Conservation (phyloP, 495 filamentous ascomycete species). For the Lasiosphaeris hirsuta region DNA sequence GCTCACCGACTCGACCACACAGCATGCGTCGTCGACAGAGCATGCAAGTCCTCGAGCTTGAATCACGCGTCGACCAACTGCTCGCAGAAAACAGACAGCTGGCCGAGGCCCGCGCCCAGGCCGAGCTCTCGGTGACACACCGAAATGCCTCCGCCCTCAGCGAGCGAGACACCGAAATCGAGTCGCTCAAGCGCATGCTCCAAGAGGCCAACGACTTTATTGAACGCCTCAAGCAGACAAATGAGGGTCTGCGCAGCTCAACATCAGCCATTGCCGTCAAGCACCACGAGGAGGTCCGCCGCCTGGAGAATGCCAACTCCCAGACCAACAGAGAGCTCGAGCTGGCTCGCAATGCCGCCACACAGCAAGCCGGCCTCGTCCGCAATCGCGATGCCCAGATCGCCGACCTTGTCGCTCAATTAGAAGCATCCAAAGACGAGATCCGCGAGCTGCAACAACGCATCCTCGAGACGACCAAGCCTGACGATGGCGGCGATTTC, state of each 20-base stretch:
- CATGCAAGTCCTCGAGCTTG: slow-evolving; percentile 90
- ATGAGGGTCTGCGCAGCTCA: slow-evolving; percentile 75
- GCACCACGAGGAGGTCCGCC: slow-evolving; percentile 60
- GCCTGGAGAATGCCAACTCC: slow-evolving; percentile 54
- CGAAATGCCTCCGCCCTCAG: slow-evolving; percentile 47
- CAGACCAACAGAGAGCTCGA: slow-evolving; percentile 61
- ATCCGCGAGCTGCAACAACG: slow-evolving; percentile 80
- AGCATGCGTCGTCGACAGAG: slow-evolving; percentile 94
- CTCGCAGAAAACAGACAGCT: slow-evolving; percentile 76
- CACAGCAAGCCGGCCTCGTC: slow-evolving; percentile 59
- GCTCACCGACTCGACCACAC: slow-evolving; percentile 91
- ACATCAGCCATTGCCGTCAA: slow-evolving; percentile 66
- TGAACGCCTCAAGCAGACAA: slow-evolving; percentile 67
- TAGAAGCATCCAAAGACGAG: slow-evolving; percentile 72
- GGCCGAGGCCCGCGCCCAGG: slow-evolving; percentile 64
- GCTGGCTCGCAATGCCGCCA: slow-evolving; percentile 52
- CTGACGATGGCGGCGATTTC: slow-evolving; percentile 64
- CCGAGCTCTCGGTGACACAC: slow-evolving; percentile 50
- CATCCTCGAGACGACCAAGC: slow-evolving; percentile 50
- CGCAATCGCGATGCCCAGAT: slow-evolving; percentile 81
- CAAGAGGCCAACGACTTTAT: slow-evolving; percentile 78
- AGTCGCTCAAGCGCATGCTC: slow-evolving; percentile 70
- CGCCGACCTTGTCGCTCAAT: slow-evolving; percentile 66
- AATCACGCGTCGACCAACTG: slow-evolving; percentile 70
- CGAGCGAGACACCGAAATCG: slow-evolving; percentile 76